These are phyloP conservation scores for Elsinoe australis DNA, from an alignment of 2,329 filamentous ascomycete species.

Conservation along the genomic window DNA sequence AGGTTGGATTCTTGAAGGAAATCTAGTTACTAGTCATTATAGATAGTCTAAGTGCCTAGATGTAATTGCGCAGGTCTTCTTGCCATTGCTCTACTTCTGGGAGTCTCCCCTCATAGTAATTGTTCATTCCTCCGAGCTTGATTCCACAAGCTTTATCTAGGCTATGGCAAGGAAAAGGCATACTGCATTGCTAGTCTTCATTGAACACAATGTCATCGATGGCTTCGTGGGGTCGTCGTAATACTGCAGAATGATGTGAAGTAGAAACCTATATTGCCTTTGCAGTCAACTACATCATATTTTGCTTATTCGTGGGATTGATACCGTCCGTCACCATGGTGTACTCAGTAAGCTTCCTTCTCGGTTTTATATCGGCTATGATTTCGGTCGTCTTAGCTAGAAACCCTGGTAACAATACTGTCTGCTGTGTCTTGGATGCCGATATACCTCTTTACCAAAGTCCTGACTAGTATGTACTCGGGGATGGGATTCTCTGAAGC, in stretches of 20 bases:
- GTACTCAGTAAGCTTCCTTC: constrained; percentile 37
- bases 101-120: too few species aligned
- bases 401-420: constrained; percentile 20
- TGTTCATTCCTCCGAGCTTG: too few species aligned
- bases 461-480: background rate
- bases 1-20: constrained; percentile 51
- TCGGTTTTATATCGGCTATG: constrained; percentile 41
- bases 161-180: too few species aligned
- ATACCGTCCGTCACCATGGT: constrained; percentile 33
- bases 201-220: too few species aligned
- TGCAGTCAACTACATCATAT: constrained; percentile 29
- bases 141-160: too few species aligned
- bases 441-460: constrained; percentile 5
- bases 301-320: constrained; percentile 35
- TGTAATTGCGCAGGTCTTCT: too few species aligned
- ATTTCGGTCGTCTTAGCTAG: constrained; percentile 43
- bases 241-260: too few species aligned
- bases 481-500: constrained; percentile 30
- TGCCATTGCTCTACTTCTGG: too few species aligned
- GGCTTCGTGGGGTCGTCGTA: too few species aligned
- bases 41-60: too few species aligned
- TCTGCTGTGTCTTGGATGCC: constrained; percentile 1
- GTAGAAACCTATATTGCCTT: constrained; percentile 34
- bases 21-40: constrained; percentile 21
- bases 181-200: too few species aligned